Base-by-base conservation (phyloP, 2,329 filamentous ascomycete species). In the Talaromyces amestolkiae region DNA sequence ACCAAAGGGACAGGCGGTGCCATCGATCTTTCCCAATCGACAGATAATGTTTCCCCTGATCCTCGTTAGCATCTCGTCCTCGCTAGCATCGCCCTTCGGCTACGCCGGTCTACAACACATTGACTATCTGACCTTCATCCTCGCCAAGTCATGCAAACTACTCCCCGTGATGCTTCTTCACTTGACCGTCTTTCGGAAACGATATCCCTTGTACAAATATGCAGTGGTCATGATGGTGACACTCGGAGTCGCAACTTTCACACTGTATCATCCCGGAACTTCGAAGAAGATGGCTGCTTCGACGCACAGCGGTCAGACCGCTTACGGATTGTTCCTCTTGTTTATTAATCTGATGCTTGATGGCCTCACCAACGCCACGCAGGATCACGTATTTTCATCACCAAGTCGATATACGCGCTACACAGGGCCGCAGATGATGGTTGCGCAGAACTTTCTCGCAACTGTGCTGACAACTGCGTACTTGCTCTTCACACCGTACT, bases 131-230 rank as follows among this genome's bases (percentile, higher is more conserved):
- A 97, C 95, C 35, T 98, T 96, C 80, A 91, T 97, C 71, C 90
- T 99, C 49, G 94, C 95, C 72, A 98, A 99, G 81, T 93, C 90
- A 72, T 99, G 95, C 89, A 99, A 99, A 82, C 86, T 99, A 22
- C 88, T 99, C n/a, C 95, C 95, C 2, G 95, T 99, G 74, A 98
- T 99, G 95, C 89, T 95, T 73, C 85, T 99, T 47, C 94, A 99
- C 82, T 87, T 98, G 74, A 94, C 93, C 53, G 80, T 99, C 56
- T 99, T 97, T 83, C 89, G 90, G 67, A 91, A 90, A 74, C 85
- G 89, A 58, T 99, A 97, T 78, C 94, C 95, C 1, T 83, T 97
- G 54, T 97, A 97, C 84, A 99, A 99, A 82, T 99, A 99, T 81
- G 85, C 91, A 49, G 95, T 99, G 66, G 93, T 99, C 7, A 86